Conservation (phyloP, 1,284 basidiomycete genomes). For the Trichosporon sp. region DNA sequence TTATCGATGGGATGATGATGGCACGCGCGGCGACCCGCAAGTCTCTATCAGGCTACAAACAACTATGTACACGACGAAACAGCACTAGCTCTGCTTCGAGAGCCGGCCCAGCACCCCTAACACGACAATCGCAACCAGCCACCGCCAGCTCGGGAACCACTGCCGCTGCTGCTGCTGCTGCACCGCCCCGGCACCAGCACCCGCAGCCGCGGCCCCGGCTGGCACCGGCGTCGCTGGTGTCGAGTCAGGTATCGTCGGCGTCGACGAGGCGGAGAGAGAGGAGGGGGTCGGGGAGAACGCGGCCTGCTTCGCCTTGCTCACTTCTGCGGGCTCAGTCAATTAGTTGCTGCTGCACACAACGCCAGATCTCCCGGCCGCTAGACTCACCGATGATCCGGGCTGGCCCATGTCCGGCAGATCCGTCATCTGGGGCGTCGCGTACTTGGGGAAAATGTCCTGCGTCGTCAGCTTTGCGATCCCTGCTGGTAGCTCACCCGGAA, state of each 20-base stretch:
- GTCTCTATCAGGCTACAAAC: slow-evolving; percentile 5
- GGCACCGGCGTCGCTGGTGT: slow-evolving; percentile 5
- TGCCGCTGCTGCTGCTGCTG: slow-evolving; percentile 10
- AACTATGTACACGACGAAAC: neutral
- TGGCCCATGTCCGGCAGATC: slow-evolving; percentile 82
- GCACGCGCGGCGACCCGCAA: neutral
- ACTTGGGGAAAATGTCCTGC: slow-evolving; percentile 75
- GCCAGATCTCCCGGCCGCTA: neutral
- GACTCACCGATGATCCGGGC: slow-evolving; percentile 20
- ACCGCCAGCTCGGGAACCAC: slow-evolving; percentile 42
- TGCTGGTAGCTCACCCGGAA: slow-evolving; percentile 56
- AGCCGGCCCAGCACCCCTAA: slow-evolving; percentile 41
- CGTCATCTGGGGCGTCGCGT: slow-evolving; percentile 61
- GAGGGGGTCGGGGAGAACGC: neutral
- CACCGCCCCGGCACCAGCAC: neutral
- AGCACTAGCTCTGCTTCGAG: slow-evolving; percentile 8
- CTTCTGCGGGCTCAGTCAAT: slow-evolving; percentile 4
- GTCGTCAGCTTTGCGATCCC: neutral
- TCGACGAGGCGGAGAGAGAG: neutral
- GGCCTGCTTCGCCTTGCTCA: neutral
- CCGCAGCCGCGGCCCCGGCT: neutral
- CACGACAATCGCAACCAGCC: slow-evolving; percentile 39
- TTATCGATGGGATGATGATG: neutral
- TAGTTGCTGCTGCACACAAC: neutral
- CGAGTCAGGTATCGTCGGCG: neutral